Conservation (phyloP, 192 early-diverging fungal genomes). For the Backusella parvicylindrica region DNA sequence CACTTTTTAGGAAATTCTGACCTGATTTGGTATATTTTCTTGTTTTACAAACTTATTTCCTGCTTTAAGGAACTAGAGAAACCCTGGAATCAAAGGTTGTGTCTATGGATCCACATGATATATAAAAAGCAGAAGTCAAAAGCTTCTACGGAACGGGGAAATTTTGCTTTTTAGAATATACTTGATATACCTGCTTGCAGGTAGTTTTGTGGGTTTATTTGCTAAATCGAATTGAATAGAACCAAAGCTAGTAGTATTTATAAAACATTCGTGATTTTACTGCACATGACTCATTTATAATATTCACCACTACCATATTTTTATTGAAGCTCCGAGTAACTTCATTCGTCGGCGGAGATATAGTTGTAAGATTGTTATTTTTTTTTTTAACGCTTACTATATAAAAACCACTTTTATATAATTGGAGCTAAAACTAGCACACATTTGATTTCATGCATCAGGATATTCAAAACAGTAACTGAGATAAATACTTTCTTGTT, state of each 20-base stretch:
- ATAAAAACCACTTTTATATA: neutral
- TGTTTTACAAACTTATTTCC: neutral
- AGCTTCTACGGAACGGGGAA: neutral
- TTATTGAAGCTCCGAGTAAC: neutral
- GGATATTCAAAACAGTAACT: neutral
- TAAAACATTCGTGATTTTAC: neutral
- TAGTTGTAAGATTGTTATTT: neutral
- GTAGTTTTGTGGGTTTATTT: neutral
- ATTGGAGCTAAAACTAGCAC: neutral
- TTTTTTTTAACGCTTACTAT: neutral
- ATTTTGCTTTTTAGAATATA: neutral
- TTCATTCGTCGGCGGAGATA: neutral
- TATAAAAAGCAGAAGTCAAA: neutral
- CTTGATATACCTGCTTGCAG: neutral
- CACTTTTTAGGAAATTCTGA: constrained; percentile 4
- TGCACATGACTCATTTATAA: neutral
- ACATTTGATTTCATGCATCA: neutral
- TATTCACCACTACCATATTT: neutral
- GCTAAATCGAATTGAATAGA: neutral
- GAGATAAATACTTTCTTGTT: neutral
- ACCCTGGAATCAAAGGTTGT: neutral
- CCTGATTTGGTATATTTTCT: neutral
- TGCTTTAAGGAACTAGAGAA: neutral
- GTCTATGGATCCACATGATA: neutral
- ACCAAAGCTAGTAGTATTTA: neutral